A percentile compares a stretch with the other conserved stretches of the same genome.
phyloP scores from a whole-genome alignment of 1,139 yeast species.

The Yamadazyma diospyri region DNA sequence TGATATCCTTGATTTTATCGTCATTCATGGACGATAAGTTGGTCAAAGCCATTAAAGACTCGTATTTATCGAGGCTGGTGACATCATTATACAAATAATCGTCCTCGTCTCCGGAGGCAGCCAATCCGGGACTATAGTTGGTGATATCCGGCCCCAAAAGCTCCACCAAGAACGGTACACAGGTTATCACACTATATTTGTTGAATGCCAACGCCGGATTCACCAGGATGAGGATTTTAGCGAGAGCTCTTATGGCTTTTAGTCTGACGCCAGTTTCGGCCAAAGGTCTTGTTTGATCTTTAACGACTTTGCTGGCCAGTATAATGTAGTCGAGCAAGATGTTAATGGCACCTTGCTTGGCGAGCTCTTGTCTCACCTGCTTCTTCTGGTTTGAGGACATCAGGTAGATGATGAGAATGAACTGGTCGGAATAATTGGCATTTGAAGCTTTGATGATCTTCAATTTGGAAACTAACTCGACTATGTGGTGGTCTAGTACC shows the following conservation, averaged over 20 bases:
- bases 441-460: conserved; percentile 18
- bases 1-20: conserved; percentile 27
- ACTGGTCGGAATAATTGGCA: conserved; percentile 13
- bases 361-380: conserved; percentile 31
- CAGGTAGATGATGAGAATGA: conserved; percentile 23
- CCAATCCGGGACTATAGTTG: conserved; percentile 17
- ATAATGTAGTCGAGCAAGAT: conserved; percentile 36
- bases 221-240: conserved; percentile 42
- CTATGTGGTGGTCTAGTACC: conserved; percentile 23
- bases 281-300: conserved; percentile 22
- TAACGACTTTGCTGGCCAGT: conserved; percentile 24
- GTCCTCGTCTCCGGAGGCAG: conserved; percentile 9
- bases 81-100: conserved; percentile 24
- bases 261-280: conserved; percentile 21
- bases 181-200: conserved; percentile 35
- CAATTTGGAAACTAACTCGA: conserved; percentile 24
- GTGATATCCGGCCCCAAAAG: conserved; percentile 34
- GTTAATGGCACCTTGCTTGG: conserved; percentile 45
- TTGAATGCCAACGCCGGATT: conserved; percentile 40
- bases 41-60: conserved; percentile 46
- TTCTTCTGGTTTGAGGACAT: conserved; percentile 25
- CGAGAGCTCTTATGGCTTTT: conserved; percentile 33
- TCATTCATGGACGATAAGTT: conserved; percentile 36
- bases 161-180: conserved; percentile 49
- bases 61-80: conserved; percentile 38